Conservation (phyloP, 176 grass and related monocot genomes). For the Bonia amplexicaulis region DNA sequence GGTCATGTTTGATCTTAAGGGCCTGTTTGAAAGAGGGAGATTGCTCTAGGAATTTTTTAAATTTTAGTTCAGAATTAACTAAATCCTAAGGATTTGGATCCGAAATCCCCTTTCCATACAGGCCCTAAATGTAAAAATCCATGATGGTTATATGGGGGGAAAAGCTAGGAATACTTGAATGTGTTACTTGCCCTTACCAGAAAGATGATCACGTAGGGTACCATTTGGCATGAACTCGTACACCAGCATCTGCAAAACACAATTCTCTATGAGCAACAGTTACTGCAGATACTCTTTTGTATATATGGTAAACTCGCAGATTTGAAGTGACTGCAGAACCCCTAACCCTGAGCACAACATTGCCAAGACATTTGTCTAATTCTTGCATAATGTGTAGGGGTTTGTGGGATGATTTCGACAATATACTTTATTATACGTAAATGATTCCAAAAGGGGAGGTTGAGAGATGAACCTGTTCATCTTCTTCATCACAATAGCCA, state of each 20-base stretch:
- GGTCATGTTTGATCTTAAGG: background rate
- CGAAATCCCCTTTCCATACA: background rate
- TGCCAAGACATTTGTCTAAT: background rate
- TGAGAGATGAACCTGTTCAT: conserved; percentile 63
- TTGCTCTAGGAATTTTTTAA: background rate
- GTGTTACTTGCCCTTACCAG: conserved; percentile 20
- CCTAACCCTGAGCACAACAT: background rate
- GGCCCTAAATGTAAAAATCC: background rate
- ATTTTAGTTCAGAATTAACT: background rate
- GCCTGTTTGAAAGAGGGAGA: too few species aligned
- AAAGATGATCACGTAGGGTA: conserved; percentile 86
- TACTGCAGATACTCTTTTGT: background rate
- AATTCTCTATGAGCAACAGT: conserved; percentile 16
- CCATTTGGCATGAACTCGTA: conserved; percentile 96
- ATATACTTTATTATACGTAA: background rate
- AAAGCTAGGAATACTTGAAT: background rate
- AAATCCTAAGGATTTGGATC: background rate
- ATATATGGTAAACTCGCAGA: conserved; percentile 1
- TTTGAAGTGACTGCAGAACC: background rate
- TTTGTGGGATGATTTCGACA: background rate
- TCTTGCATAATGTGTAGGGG: background rate
- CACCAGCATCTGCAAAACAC: conserved; percentile 83
- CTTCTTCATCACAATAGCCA: conserved; percentile 85
- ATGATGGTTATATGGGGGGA: background rate
- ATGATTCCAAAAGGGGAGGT: background rate